Percentiles rank a stretch among this genome's conserved stretches.
These are phyloP conservation scores for Clausena lansium DNA, from an alignment of 345 rosid genomes.

Conservation along the genomic window DNA sequence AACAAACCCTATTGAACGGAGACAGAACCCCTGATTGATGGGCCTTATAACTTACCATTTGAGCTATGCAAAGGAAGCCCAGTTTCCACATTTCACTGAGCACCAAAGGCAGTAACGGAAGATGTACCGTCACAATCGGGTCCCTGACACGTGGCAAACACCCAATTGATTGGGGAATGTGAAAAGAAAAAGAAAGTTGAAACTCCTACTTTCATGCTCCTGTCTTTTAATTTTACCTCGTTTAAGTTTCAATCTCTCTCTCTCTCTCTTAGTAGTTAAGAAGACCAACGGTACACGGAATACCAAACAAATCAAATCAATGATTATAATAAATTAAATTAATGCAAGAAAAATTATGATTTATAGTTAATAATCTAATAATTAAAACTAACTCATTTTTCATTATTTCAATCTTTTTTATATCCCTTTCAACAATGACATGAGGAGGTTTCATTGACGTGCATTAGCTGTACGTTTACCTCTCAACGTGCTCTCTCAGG, in stretches of 20 bases:
- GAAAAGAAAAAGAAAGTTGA: neutral
- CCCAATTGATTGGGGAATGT: conserved; percentile 13
- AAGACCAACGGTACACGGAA: conserved; percentile 26
- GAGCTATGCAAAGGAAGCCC: no score
- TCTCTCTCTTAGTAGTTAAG: conserved; percentile 5
- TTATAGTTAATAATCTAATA: neutral
- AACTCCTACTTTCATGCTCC: conserved; percentile 22
- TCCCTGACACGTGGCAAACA: conserved; percentile 28
- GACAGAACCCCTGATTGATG: no score
- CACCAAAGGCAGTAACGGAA: conserved; percentile 4
- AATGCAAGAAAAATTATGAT: neutral
- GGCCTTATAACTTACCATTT: no score
- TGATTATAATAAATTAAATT: neutral
- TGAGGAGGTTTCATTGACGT: conserved; percentile 17
- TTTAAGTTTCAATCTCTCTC: neutral
- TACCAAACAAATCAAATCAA: conserved; percentile 10
- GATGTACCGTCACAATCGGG: conserved; percentile 25
- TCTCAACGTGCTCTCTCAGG: conserved; percentile 3
- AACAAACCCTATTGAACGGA: no score
- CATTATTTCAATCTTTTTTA: no score
- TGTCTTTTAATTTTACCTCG: neutral
- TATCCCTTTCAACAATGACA: neutral
- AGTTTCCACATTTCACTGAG: conserved; percentile 14
- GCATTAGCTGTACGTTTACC: conserved; percentile 13
- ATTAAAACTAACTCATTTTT: neutral